Base-by-base conservation (phyloP, 75 land plant species). In the Isoetes taiwanensis region DNA sequence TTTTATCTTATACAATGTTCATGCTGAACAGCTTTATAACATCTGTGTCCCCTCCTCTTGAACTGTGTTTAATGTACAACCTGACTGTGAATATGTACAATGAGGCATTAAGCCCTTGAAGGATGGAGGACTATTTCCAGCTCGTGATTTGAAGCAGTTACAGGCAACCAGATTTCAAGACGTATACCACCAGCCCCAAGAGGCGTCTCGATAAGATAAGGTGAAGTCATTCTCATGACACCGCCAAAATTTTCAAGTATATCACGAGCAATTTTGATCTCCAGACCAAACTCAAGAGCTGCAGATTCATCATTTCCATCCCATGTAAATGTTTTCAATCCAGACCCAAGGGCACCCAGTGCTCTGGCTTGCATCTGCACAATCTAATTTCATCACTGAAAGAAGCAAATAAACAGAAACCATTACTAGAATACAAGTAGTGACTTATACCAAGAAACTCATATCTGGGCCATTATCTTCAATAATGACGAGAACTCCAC, bases 381-480 rank as follows among this genome's bases (percentile, higher is more conserved):
- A 29, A 67, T 34, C 40, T 25, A 40, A 6, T 21, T 11, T 27
- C 4, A 4, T 10, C 8, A 46, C 8, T 46, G 17, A 46, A 10
- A 55, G 32, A 30, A 62, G 3, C 5, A 59, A 10, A 2, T 5
- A 34, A 5, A 11, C 3, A 10, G 28, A 35, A 30, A 58, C 2
- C 26, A 29, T 71, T n/a, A n/a, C n/a, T n/a, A n/a, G n/a, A n/a
- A n/a, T n/a, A n/a, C n/a, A n/a, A n/a, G n/a, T n/a, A n/a, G n/a
- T n/a, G n/a, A n/a, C n/a, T n/a, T n/a, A n/a, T 80, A 79, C 87
- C 93, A 86, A 73, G 52, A 83, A 83, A 32, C 76, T 78, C 80
- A 83, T 77, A 57, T 86, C 83, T 20, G 83, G 85, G 30, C 97
- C 97, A 70, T 84, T 81, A 67, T 91, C 89, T 58, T 91, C 94